Evolutionary conservation across 768 basidiomycete species (phyloP), one percentile per base, ranked within the genome.

Genomic region (Boletus bicolor): DNA sequence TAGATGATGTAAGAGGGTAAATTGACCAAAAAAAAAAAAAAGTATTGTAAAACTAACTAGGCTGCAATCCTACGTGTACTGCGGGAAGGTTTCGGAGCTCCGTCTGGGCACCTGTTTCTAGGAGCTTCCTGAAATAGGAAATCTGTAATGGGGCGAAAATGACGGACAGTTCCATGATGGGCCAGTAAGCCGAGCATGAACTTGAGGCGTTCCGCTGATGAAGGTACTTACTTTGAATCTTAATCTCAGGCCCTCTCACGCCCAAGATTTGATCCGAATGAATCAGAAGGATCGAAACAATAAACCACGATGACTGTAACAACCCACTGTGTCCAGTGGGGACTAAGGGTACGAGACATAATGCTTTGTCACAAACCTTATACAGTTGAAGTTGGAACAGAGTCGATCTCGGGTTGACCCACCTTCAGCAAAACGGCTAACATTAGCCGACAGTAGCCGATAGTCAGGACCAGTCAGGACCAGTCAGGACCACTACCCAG

Each of bases 91-190:
- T 55, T 43, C 49, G 50, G 43, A 35, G 34, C 49, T 44, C 53
- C 54, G 21, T 42, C 37, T 24, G 44, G 42, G 30, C 9, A n/a
- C 36, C 37, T 30, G 34, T 41, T 35, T 41, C 47, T 47, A 45
- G 24, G 51, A 44, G 30, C 50, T 59, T 56, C 64, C 55, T 56
- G 44, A 44, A 57, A 56, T 47, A 46, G 45, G 21, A 54, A 43
- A 41, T 24, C 43, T 44, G 30, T 48, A 56, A 57, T 54, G 43
- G 37, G 34, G 58, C 68, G 63, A 69, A 64, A 67, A 62, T 30
- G 49, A 53, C 69, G 68, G 67, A 57, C 9, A 28, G 15, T 58
- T 57, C 44, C 35, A 44, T 32, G 49, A 44, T 10, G 47, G 19
- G 19, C 26, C n/a, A 14, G 39, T 42, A 46, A 51, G 38, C 26